Evolutionary conservation across 2,329 filamentous ascomycete species (phyloP).

Genomic region (Lasiodiplodia citricola): DNA sequence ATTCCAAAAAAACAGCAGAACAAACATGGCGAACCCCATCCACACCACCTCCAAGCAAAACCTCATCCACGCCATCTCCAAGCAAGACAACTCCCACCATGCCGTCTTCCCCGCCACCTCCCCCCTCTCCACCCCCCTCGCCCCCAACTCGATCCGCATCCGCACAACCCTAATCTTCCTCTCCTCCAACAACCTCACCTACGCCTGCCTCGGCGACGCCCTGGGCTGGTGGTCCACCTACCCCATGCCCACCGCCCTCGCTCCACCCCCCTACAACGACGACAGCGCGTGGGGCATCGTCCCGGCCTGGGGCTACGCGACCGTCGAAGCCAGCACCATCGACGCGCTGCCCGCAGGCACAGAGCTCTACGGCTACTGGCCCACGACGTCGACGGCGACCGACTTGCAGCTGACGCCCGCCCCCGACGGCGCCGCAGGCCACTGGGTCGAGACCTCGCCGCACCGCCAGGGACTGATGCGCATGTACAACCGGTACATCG

Average conservation of each 20-base stretch:
- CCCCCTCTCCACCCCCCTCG: not conserved
- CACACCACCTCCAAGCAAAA: conserved; percentile 30
- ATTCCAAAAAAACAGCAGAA: not conserved
- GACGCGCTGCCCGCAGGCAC: conserved; percentile 41
- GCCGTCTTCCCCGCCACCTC: conserved; percentile 18
- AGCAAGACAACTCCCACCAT: conserved; percentile 25
- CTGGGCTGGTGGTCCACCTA: conserved; percentile 53
- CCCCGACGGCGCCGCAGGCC: conserved; percentile 31
- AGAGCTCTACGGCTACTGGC: conserved; percentile 52
- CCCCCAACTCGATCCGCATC: conserved; percentile 12
- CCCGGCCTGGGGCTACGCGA: conserved; percentile 56
- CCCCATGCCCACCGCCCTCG: conserved; percentile 43
- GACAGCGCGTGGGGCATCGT: conserved; percentile 51
- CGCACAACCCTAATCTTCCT: conserved; percentile 16
- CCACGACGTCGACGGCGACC: conserved; percentile 46
- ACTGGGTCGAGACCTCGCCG: conserved; percentile 47
- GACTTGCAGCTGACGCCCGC: conserved; percentile 44
- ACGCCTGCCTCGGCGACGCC: conserved; percentile 35
- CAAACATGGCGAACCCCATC: not conserved
- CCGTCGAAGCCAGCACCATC: conserved; percentile 50
- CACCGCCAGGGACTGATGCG: conserved; percentile 47
- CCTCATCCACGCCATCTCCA: conserved; percentile 30
- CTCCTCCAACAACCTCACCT: conserved; percentile 33
- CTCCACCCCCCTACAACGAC: conserved; percentile 47
- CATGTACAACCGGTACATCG: conserved; percentile 54